A percentile compares a stretch with the other conserved stretches of the same genome.
Conservation (phyloP, 1,284 basidiomycete genomes). For the Cystobasidiaceae sp. region DNA sequence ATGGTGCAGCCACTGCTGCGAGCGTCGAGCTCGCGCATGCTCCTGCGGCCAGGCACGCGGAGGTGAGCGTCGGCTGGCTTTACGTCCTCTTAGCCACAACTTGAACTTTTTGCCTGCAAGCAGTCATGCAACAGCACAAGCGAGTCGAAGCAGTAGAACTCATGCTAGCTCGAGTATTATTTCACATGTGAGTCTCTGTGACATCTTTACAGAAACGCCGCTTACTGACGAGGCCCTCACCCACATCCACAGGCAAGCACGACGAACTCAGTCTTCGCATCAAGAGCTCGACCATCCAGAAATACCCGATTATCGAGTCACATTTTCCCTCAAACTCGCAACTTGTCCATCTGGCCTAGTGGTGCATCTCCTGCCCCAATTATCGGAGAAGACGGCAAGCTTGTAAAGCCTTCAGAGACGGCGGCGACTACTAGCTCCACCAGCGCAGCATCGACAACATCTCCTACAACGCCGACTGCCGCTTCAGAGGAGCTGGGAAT, state of each 20-base stretch:
- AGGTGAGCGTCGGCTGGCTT: background rate
- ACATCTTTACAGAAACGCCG: background rate
- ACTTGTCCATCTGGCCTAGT: slow-evolving; percentile 15
- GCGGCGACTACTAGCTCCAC: background rate
- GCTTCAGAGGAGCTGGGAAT: slow-evolving; percentile 4
- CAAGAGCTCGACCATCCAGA: background rate
- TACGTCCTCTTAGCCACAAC: background rate
- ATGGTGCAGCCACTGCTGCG: slow-evolving; percentile 10
- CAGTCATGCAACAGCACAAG: too few relatives aligned
- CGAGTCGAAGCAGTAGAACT: too few relatives aligned
- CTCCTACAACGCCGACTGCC: slow-evolving; percentile 5
- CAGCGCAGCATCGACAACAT: background rate
- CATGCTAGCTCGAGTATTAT: too few relatives aligned
- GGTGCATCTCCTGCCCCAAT: slow-evolving; percentile 26
- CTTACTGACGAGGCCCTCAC: background rate
- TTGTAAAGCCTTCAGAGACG: background rate
- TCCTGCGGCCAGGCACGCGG: background rate
- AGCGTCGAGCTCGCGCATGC: slow-evolving; percentile 3
- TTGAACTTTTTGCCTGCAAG: too few relatives aligned
- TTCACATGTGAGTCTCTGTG: background rate
- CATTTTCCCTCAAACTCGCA: slow-evolving; percentile 3
- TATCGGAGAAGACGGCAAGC: slow-evolving; percentile 24
- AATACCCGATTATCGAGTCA: background rate
- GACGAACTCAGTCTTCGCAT: too few relatives aligned
- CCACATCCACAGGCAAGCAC: too few relatives aligned